These are phyloP conservation scores for Ceratocystis colombiana DNA, from an alignment of 2,329 filamentous ascomycete genomes.

Conservation along the genomic window DNA sequence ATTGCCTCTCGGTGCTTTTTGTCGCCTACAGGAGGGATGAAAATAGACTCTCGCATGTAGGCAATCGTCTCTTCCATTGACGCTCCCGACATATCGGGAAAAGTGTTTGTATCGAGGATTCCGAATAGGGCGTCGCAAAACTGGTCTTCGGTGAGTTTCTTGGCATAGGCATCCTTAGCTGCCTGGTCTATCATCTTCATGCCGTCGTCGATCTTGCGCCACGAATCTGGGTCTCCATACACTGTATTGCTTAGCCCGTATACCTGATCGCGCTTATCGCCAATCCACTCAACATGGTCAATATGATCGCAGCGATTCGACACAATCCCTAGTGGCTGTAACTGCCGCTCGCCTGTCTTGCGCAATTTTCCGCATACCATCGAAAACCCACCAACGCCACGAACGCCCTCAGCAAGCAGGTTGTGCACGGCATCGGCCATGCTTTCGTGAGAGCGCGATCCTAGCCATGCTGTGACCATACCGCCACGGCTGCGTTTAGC, in stretches of 20 bases:
- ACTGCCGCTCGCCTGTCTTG: constrained; percentile 20
- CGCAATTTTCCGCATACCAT: constrained; percentile 54
- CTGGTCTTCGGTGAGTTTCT: constrained; percentile 37
- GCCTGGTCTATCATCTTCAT: constrained; percentile 38
- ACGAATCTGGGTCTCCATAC: constrained; percentile 44
- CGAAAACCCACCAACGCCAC: constrained; percentile 56
- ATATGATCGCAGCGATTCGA: constrained; percentile 49
- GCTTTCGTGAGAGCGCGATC: constrained; percentile 39
- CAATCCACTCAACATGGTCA: constrained; percentile 49
- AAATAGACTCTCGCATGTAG: constrained; percentile 50
- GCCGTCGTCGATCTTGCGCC: constrained; percentile 52
- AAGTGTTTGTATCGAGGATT: constrained; percentile 48
- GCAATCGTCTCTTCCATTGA: constrained; percentile 45
- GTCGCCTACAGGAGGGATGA: constrained; percentile 49
- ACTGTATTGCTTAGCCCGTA: constrained; percentile 55
- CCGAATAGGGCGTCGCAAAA: constrained; percentile 44
- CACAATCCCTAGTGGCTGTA: constrained; percentile 49
- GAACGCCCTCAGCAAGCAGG: constrained; percentile 45
- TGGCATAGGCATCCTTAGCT: constrained; percentile 35
- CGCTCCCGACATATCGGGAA: constrained; percentile 37
- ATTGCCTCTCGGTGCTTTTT: constrained; percentile 39
- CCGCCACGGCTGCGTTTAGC: constrained; percentile 50
- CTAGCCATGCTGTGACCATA: constrained; percentile 55
- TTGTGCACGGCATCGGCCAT: constrained; percentile 43
- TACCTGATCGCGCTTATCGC: constrained; percentile 40